Conservation (phyloP, 257 asterid genomes). For the Datura wrightii region DNA sequence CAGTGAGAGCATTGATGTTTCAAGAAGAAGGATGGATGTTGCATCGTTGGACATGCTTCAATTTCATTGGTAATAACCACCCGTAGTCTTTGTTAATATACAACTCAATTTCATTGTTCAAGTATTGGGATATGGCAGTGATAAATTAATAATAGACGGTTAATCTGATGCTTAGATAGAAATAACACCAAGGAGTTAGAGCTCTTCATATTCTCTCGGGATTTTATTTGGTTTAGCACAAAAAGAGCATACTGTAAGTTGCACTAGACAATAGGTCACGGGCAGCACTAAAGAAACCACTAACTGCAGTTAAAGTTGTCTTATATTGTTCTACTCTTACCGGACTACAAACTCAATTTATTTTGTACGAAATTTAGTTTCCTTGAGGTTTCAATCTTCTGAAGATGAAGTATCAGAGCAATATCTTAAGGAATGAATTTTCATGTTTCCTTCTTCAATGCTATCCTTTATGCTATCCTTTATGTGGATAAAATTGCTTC, state of each 20-base stretch:
- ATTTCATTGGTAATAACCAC: conserved; percentile 77
- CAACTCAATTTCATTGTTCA: neutral
- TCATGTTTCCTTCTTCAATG: conserved; percentile 1
- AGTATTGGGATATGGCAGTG: neutral
- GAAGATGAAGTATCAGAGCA: neutral
- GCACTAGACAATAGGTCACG: neutral
- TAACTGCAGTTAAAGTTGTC: neutral
- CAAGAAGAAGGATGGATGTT: conserved; percentile 94
- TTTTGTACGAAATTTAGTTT: neutral
- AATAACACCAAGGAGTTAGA: neutral
- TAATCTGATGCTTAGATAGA: neutral
- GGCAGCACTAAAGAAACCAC: neutral
- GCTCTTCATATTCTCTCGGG: neutral
- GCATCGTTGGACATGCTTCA: conserved; percentile 94
- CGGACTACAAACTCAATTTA: neutral
- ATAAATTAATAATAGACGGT: neutral
- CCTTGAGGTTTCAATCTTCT: neutral
- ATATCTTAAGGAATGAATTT: neutral
- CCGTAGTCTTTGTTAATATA: conserved; percentile 19
- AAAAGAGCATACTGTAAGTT: neutral
- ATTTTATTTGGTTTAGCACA: neutral
- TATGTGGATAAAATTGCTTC: neutral
- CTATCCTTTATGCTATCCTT: too few relatives aligned
- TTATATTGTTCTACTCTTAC: neutral
- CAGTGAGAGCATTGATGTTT: conserved; percentile 73